Percentiles rank a stretch among this genome's conserved stretches.
Conservation (phyloP, 345 rosid genomes). For the Eucalyptus erythrocorys region DNA sequence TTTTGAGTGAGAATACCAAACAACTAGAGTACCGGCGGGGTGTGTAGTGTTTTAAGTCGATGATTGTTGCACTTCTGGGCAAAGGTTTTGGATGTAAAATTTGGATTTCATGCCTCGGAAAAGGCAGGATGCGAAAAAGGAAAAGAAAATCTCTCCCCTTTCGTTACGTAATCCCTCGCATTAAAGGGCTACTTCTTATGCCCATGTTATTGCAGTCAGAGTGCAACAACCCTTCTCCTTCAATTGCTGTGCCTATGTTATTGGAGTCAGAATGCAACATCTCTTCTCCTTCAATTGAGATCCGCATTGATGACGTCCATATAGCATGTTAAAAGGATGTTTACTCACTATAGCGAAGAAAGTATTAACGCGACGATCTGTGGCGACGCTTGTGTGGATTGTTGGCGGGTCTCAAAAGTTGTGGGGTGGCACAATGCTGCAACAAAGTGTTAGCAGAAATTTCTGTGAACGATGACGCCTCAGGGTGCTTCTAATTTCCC, state of each 20-base stretch:
- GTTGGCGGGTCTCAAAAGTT: background rate
- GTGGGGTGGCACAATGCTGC: background rate
- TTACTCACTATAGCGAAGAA: background rate
- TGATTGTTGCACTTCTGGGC: background rate
- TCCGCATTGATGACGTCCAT: background rate
- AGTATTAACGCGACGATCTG: background rate
- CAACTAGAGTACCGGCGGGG: conserved; percentile 69
- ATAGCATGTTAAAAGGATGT: background rate
- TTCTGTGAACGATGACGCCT: background rate
- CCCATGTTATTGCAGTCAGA: too few relatives aligned
- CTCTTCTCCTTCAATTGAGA: background rate
- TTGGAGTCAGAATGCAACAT: background rate
- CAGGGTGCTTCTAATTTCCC: background rate
- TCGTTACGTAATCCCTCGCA: background rate
- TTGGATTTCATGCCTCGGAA: background rate
- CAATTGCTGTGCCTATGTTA: background rate
- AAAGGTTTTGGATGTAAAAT: background rate
- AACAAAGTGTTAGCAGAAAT: background rate
- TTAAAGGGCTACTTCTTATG: background rate
- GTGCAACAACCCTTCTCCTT: too few relatives aligned
- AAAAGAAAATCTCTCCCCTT: background rate
- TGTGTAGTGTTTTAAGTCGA: background rate
- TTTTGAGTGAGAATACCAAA: conserved; percentile 64
- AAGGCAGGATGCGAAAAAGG: background rate
- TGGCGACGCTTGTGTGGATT: background rate